These are phyloP conservation scores for Chrysanthemum makinoi DNA, from an alignment of 129 eudicot species.

Conservation along the genomic window DNA sequence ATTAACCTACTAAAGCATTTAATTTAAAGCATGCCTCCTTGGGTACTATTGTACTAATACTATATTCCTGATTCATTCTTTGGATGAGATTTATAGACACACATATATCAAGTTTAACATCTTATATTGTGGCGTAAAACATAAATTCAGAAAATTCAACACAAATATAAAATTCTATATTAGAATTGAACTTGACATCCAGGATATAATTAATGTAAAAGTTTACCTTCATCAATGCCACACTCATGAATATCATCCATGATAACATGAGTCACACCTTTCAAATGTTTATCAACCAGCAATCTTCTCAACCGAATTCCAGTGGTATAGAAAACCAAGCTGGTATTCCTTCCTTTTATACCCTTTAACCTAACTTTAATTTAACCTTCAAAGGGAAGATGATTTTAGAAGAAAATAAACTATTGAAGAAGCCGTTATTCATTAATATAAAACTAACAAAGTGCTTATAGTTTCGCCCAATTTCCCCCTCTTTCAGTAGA, in stretches of 20 bases:
- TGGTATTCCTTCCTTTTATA: slow-evolving; percentile 82
- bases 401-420: background rate
- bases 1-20: too few species aligned
- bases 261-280: slow-evolving; percentile 79
- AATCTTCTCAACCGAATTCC: slow-evolving; percentile 77
- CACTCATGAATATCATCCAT: slow-evolving; percentile 95
- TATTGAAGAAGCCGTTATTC: background rate
- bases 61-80: too few species aligned
- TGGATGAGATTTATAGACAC: too few species aligned
- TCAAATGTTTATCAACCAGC: slow-evolving; percentile 66
- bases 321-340: slow-evolving; percentile 73
- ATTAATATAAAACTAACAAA: background rate
- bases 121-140: too few species aligned
- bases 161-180: slow-evolving; percentile 6
- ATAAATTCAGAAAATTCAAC: slow-evolving; percentile 55
- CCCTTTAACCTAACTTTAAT: slow-evolving; percentile 85
- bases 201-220: background rate
- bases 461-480: slow-evolving; percentile 76
- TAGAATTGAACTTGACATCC: slow-evolving; percentile 11
- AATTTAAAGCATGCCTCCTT: too few species aligned
- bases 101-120: too few species aligned
- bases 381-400: slow-evolving; percentile 50
- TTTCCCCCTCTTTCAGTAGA: slow-evolving; percentile 79
- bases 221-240: slow-evolving; percentile 87
- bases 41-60: too few species aligned